These are phyloP conservation scores for Fonsecaea pedrosoi DNA, from an alignment of 2,329 filamentous ascomycete species.

Conservation along the genomic window DNA sequence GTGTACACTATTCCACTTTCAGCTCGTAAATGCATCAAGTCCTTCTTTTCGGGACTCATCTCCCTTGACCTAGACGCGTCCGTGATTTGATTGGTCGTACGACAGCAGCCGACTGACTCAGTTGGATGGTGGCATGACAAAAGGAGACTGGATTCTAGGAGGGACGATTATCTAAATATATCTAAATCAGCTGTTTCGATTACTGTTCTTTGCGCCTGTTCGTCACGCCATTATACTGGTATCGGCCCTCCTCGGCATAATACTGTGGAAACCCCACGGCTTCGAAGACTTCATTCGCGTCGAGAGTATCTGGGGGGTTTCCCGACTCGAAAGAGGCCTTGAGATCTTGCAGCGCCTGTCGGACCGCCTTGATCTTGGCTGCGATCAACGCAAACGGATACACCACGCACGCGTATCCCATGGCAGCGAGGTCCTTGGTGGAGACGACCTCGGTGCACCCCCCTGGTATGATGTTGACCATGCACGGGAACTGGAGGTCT, in stretches of 20 bases:
- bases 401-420: conserved; percentile 50
- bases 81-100: too few relatives aligned
- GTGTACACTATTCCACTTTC: too few relatives aligned
- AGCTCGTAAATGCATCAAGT: too few relatives aligned
- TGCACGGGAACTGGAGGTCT: conserved; percentile 49
- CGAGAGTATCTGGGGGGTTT: conserved; percentile 52
- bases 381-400: conserved; percentile 57
- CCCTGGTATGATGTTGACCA: conserved; percentile 56
- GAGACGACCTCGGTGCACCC: conserved; percentile 53
- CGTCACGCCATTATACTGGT: not conserved
- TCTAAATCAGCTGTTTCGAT: too few relatives aligned
- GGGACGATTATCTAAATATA: too few relatives aligned
- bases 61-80: too few relatives aligned
- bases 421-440: conserved; percentile 47
- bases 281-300: conserved; percentile 54
- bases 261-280: conserved; percentile 57
- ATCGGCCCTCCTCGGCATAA: conserved; percentile 40
- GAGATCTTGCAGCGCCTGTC: conserved; percentile 48
- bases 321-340: conserved; percentile 54
- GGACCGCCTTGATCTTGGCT: conserved; percentile 51
- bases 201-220: too few relatives aligned
- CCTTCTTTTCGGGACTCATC: too few relatives aligned
- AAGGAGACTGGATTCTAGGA: too few relatives aligned
- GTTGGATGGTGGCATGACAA: too few relatives aligned
- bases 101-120: too few relatives aligned